Evolutionary conservation across 2,329 filamentous ascomycete genomes (phyloP), one percentile per base, ranked within the genome.

Genomic region (Colletotrichum tropicicola): DNA sequence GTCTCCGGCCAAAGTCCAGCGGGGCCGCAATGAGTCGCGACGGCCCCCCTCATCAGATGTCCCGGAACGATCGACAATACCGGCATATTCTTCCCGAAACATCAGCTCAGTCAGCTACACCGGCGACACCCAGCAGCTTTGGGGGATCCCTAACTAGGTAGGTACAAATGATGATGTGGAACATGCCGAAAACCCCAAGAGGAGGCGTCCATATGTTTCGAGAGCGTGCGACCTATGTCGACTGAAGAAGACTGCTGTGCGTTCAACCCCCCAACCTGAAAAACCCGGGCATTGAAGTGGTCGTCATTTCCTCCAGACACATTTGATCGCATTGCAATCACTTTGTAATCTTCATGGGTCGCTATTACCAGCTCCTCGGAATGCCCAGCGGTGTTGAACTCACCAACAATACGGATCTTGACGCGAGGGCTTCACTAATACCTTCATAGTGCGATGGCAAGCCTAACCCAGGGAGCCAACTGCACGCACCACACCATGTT

Each of bases 401-500:
- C n/a, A n/a, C n/a, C n/a, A n/a, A n/a, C n/a, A n/a, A n/a, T n/a
- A n/a, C n/a, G n/a, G n/a, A n/a, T n/a, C n/a, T n/a, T n/a, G n/a
- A n/a, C n/a, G n/a, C n/a, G n/a, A n/a, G n/a, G n/a, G n/a, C n/a
- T n/a, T n/a, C n/a, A n/a, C n/a, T n/a, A n/a, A n/a, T n/a, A n/a
- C n/a, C n/a, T n/a, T n/a, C n/a, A n/a, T n/a, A n/a, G n/a, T n/a
- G n/a, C n/a, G n/a, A n/a, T n/a, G n/a, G n/a, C n/a, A n/a, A n/a
- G n/a, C n/a, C 54, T 80, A 21, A 54, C 70, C 15, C 73, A 72
- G 9, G 66, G 52, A 2, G 68, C 74, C 4, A 52, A 69, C 4
- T 74, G 66, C 21, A 67, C 74, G 2, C 75, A 78, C 44, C 72
- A 79, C 59, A 74, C 78, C 2, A 62, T 73, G 7, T 68, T 78